These are phyloP conservation scores for Russula vinacea DNA, from an alignment of 768 basidiomycete species.

Conservation along the genomic window DNA sequence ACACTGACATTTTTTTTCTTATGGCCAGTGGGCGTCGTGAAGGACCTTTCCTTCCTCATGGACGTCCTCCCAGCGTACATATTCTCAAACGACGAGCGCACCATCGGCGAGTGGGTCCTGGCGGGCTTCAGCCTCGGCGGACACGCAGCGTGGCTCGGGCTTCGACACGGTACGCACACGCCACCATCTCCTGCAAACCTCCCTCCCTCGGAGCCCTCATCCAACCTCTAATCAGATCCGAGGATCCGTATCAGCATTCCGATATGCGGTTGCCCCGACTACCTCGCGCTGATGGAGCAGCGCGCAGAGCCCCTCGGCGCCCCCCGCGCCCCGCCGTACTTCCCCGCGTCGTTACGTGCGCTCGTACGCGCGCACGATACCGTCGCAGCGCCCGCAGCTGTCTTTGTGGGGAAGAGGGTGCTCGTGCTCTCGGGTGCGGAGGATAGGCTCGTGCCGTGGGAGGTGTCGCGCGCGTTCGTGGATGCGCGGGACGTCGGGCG, in stretches of 20 bases:
- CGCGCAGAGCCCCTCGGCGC: conserved; percentile 52
- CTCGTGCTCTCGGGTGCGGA: conserved; percentile 61
- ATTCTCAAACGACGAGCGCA: conserved; percentile 62
- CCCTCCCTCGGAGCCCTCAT: background rate
- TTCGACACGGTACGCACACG: conserved; percentile 43
- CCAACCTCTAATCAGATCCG: conserved; percentile 39
- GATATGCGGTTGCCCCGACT: conserved; percentile 67
- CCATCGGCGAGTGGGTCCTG: conserved; percentile 64
- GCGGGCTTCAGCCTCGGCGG: conserved; percentile 81
- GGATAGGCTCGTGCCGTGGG: conserved; percentile 41
- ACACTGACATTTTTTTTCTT: background rate
- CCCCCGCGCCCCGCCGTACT: conserved; percentile 48
- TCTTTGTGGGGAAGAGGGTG: conserved; percentile 69
- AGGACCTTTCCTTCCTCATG: conserved; percentile 76
- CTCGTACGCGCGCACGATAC: conserved; percentile 51
- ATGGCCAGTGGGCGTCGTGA: conserved; percentile 58
- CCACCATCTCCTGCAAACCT: conserved; percentile 36
- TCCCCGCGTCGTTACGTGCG: conserved; percentile 52
- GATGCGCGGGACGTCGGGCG: conserved; percentile 34
- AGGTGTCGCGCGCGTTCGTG: conserved; percentile 34
- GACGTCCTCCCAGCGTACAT: conserved; percentile 74
- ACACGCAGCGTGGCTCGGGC: conserved; percentile 74
- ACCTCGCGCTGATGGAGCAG: conserved; percentile 49
- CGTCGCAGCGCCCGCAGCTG: conserved; percentile 44
- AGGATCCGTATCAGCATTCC: conserved; percentile 45